phyloP scores from a whole-genome alignment of 768 basidiomycete genomes.

The Suillus luteus region DNA sequence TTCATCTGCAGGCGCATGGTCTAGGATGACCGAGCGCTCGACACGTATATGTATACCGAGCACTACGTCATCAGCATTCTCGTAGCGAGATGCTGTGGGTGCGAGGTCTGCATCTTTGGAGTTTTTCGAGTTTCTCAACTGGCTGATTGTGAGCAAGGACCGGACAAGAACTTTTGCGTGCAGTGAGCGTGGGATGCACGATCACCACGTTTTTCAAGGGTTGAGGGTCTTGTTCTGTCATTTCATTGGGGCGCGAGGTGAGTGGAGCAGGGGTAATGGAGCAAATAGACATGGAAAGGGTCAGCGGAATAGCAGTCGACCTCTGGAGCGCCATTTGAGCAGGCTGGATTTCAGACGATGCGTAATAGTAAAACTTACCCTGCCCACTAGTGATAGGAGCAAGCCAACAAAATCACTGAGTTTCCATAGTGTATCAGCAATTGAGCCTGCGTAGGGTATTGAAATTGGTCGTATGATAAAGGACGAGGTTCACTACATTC shows the following conservation, averaged over 20 bases:
- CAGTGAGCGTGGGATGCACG: no score
- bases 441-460: not conserved
- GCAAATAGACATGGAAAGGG: not conserved
- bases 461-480: not conserved
- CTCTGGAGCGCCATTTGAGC: not conserved
- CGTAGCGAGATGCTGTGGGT: not conserved
- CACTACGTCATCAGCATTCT: not conserved
- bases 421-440: not conserved
- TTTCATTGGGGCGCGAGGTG: no score
- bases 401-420: not conserved
- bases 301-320: not conserved
- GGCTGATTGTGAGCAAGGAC: no score
- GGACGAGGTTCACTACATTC: not conserved
- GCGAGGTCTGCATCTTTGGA: not conserved
- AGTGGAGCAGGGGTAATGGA: not conserved
- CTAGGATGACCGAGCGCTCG: not conserved
- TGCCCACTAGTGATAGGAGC: slow-evolving; percentile 41
- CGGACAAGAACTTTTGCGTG: no score
- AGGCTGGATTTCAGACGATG: not conserved
- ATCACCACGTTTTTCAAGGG: no score
- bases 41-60: not conserved
- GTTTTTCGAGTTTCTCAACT: not conserved
- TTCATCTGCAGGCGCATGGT: not conserved
- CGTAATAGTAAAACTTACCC: slow-evolving; percentile 38
- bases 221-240: no score